Percentiles rank a stretch among this genome's conserved stretches.
Conservation (phyloP, 768 basidiomycete species). For the Calocybe indica region DNA sequence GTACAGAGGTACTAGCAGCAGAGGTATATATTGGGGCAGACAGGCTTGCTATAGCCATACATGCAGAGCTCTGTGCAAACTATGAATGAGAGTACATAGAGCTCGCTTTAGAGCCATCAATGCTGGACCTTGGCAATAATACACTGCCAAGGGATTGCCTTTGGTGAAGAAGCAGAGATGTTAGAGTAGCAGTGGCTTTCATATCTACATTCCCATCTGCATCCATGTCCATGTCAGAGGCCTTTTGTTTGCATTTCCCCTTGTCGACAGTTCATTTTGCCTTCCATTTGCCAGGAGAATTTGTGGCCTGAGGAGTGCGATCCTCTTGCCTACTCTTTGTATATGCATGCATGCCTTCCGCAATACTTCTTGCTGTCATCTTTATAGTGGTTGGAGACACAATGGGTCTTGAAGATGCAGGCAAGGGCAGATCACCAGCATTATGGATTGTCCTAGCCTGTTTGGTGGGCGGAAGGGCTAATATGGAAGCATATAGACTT, state of each 20-base stretch:
- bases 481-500: constrained; percentile 68
- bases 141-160: constrained; percentile 56
- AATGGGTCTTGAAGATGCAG: constrained; percentile 42
- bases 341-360: constrained; percentile 42
- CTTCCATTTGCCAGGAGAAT: constrained; percentile 37
- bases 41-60: too few relatives aligned
- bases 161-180: constrained; percentile 62
- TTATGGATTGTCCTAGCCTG: constrained; percentile 79
- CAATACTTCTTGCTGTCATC: constrained; percentile 39
- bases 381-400: constrained; percentile 41
- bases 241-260: constrained; percentile 37
- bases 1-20: too few relatives aligned
- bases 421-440: constrained; percentile 59
- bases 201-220: constrained; percentile 67
- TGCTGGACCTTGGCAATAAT: constrained; percentile 66
- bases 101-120: constrained; percentile 65
- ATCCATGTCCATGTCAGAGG: constrained; percentile 28
- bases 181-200: constrained; percentile 79
- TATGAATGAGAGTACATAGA: too few relatives aligned
- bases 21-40: too few relatives aligned
- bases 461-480: constrained; percentile 68
- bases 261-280: constrained; percentile 37
- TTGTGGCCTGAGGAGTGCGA: constrained; percentile 24
- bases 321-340: constrained; percentile 29
- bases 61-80: too few relatives aligned